Evolutionary conservation across 768 basidiomycete species (phyloP).

Genomic region (Boletus speciosus): DNA sequence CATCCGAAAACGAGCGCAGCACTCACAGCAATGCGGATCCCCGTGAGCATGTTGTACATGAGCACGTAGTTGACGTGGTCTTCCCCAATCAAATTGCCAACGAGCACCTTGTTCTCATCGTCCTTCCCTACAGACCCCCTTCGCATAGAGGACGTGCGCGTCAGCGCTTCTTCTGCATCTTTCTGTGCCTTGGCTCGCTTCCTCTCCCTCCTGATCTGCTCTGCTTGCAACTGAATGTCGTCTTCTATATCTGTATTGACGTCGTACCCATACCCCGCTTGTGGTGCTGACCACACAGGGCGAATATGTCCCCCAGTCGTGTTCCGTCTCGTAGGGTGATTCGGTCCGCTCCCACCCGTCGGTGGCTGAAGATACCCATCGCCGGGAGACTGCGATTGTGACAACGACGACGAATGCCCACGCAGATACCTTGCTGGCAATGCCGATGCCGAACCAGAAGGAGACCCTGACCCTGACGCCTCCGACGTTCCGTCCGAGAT

Average conservation of each 20-base stretch:
- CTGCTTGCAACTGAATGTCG: conserved; percentile 84
- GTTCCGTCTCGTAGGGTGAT: conserved; percentile 57
- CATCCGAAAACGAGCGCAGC: background rate
- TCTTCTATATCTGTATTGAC: conserved; percentile 38
- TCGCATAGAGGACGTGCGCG: conserved; percentile 26
- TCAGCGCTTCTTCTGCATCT: conserved; percentile 59
- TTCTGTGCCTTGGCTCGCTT: conserved; percentile 68
- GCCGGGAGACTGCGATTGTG: conserved; percentile 31
- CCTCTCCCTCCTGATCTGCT: conserved; percentile 79
- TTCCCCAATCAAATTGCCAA: conserved; percentile 97
- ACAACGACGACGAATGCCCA: conserved; percentile 20
- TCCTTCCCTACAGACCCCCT: conserved; percentile 24
- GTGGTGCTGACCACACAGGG: conserved; percentile 26
- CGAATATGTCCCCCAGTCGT: conserved; percentile 58
- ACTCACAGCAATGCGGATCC: conserved; percentile 90
- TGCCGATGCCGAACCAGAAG: conserved; percentile 14
- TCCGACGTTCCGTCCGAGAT: conserved; percentile 20
- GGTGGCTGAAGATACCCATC: conserved; percentile 55
- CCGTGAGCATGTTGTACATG: conserved; percentile 99
- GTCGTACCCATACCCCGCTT: conserved; percentile 38
- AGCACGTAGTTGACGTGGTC: conserved; percentile 98
- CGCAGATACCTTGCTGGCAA: conserved; percentile 21
- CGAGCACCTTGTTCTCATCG: conserved; percentile 60
- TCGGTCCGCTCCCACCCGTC: conserved; percentile 13
- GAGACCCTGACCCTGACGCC: conserved; percentile 12